Percentiles rank a stretch among this genome's conserved stretches.
These are phyloP conservation scores for Raphanus raphanistrum DNA, from an alignment of 345 rosid species.

Conservation along the genomic window DNA sequence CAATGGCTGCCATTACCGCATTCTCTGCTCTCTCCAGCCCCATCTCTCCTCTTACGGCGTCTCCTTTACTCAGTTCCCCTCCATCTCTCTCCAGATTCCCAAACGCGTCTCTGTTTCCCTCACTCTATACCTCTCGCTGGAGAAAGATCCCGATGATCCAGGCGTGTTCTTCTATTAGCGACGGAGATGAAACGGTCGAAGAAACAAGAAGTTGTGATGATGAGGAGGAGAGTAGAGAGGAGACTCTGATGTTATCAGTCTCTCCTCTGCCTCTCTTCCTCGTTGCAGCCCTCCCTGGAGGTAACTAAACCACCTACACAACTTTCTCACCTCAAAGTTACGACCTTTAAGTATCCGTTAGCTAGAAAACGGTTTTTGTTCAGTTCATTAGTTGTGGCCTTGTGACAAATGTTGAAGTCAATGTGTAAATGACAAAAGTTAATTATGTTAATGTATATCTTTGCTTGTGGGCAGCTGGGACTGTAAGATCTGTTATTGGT, in stretches of 20 bases:
- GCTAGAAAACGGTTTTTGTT: neutral
- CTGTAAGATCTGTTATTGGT: slow-evolving; percentile 60
- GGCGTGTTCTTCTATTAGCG: neutral
- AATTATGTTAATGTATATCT: slow-evolving; percentile 3
- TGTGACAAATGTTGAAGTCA: neutral
- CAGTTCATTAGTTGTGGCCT: neutral
- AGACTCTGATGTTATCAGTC: slow-evolving; percentile 67
- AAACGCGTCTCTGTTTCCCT: slow-evolving; percentile 16
- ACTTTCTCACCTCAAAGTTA: slow-evolving; percentile 9
- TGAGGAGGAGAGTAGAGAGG: slow-evolving; percentile 44
- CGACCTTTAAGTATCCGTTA: neutral
- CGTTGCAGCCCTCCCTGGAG: slow-evolving; percentile 87
- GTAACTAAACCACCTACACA: slow-evolving; percentile 33
- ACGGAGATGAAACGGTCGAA: slow-evolving; percentile 19
- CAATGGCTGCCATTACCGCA: slow-evolving; percentile 49
- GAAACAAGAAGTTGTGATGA: slow-evolving; percentile 11
- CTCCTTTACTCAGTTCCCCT: slow-evolving; percentile 22
- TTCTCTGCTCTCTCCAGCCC: slow-evolving; percentile 35
- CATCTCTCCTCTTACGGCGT: slow-evolving; percentile 21
- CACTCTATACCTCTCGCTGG: slow-evolving; percentile 30
- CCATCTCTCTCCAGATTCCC: slow-evolving; percentile 30
- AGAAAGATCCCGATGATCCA: slow-evolving; percentile 29
- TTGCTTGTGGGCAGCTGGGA: slow-evolving; percentile 55
- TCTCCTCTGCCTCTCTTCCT: slow-evolving; percentile 64
- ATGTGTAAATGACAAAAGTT: neutral